Evolutionary conservation across 306 rosid genomes (phyloP), one percentile per base, ranked within the genome.

Genomic region (Cucurbita moschata): DNA sequence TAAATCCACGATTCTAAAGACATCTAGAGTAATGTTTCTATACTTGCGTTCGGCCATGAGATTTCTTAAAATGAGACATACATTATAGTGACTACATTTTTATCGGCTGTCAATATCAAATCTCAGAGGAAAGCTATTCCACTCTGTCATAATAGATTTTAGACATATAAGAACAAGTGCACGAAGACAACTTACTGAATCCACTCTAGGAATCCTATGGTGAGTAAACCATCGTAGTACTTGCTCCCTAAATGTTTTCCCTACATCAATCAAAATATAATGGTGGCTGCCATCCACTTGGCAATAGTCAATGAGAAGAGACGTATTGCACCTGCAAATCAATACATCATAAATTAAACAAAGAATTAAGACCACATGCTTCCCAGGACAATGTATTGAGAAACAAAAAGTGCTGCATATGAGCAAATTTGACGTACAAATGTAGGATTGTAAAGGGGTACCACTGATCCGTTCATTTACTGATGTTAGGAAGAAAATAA

Each of bases 201-300:
- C 97, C 4, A 94, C 73, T 84, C 87, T 85, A 14, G 99, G 97
- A 82, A 94, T 89, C 87, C 78, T 84, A 81, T 89, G 85, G 64
- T 66, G 63, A 74, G 95, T 84, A 81, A 94, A 91, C 99, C 99
- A 94, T 73, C 99, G 76, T 35, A 94, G 95, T 19, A 94, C 99
- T 72, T 88, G 84, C 86, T 94, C 97, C 82, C 99, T 83, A 78
- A 94, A 91, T 0, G 99, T 87, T 86, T 94, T 94, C 44, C 99
- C 99, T 52, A 84, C 97, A 63, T 94, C 99, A 81, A 94, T 91
- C 83, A 94, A 76, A 46, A 91, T 74, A 69, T 89, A 91, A 40
- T 68, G 82, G 74, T 76, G 99, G 39, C 81, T 71, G 10, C 84
- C 95, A 76, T 83, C 81, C 43, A 74, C 75, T 79, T 40, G 83